Evolutionary conservation across 2,329 filamentous ascomycete species (phyloP), one percentile per base, ranked within the genome.

Genomic region (Lecanicillium sp.): DNA sequence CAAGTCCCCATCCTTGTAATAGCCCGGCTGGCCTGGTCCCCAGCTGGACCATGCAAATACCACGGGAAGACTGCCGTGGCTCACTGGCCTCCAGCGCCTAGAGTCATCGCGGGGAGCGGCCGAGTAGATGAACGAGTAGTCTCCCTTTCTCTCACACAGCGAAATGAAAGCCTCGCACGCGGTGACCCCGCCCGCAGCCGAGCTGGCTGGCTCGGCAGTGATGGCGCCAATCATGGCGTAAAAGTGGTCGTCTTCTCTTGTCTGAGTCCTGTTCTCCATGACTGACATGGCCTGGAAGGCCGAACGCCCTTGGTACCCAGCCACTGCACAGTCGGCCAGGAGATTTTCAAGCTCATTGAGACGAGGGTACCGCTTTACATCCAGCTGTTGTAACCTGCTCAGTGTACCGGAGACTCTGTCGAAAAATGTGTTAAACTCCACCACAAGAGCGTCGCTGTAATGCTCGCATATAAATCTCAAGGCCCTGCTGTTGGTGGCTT

Each of bases 281-380:
- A 30, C 14, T n/a, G 29, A 7, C 29, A 30, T 30, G 7, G 14
- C 29, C n/a, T 30, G 29, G n/a, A 30, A 30, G 6, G 29, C 29
- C n/a, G 29, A 30, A 15, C 29, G 29, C 7, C 12, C 14, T 6
- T 30, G 29, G n/a, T 13, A 30, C 6, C 29, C 29, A 6, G 29
- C 29, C 7, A 30, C 29, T 6, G 29, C 29, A 13, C 11, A 13
- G 29, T 50, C 36, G 15, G 17, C 37, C 3, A 34, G 31, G 29
- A 60, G 59, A 13, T 43, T 36, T 18, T 46, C 50, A 2, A 54
- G 49, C 27, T 61, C 58, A 25, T 61, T 59, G 31, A 56, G 46
- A 11, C 45, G 53, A 3, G 59, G 59, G 13, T 60, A 61, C 2
- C 56, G 58, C 11, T 52, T 54, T 19, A 56, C 52, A 0, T 55